A percentile compares a stretch with the other conserved stretches of the same genome.
These are phyloP conservation scores for Leccinellum albellum DNA, from an alignment of 768 basidiomycete species.

Conservation along the genomic window DNA sequence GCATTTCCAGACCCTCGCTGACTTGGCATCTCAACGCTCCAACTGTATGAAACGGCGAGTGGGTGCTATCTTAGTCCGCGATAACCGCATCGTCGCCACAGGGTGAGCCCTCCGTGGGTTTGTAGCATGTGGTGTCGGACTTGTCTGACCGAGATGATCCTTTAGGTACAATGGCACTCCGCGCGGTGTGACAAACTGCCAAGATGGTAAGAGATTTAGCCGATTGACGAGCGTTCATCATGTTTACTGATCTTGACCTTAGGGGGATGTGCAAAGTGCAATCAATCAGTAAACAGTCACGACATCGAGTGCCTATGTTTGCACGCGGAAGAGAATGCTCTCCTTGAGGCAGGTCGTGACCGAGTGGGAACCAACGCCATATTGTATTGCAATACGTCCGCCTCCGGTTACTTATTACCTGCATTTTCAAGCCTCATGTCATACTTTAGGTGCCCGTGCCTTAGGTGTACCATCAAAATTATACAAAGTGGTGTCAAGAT, in stretches of 20 bases:
- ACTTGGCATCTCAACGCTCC: constrained; percentile 82
- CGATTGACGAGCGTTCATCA: neutral
- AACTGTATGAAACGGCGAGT: constrained; percentile 98
- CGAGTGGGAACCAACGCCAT: constrained; percentile 77
- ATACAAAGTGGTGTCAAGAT: constrained; percentile 90
- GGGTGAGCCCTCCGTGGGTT: constrained; percentile 45
- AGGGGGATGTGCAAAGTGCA: constrained; percentile 87
- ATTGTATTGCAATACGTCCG: constrained; percentile 98
- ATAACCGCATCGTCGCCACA: constrained; percentile 73
- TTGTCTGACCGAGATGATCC: constrained; percentile 1
- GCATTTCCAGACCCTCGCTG: constrained; percentile 69
- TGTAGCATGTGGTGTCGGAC: neutral
- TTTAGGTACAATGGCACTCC: constrained; percentile 93
- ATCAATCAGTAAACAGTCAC: constrained; percentile 43
- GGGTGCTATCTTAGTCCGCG: constrained; percentile 87
- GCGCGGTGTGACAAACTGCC: constrained; percentile 83
- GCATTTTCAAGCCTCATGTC: neutral
- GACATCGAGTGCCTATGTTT: constrained; percentile 86
- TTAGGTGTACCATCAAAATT: constrained; percentile 96
- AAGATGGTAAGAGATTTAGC: constrained; percentile 26
- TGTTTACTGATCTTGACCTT: constrained; percentile 57
- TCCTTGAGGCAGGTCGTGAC: constrained; percentile 91
- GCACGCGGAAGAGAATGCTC: constrained; percentile 97
- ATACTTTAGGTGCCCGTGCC: constrained; percentile 81
- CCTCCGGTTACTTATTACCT: constrained; percentile 6